phyloP scores from a whole-genome alignment of 208 protist species.

The Acanthamoeba sp. region DNA sequence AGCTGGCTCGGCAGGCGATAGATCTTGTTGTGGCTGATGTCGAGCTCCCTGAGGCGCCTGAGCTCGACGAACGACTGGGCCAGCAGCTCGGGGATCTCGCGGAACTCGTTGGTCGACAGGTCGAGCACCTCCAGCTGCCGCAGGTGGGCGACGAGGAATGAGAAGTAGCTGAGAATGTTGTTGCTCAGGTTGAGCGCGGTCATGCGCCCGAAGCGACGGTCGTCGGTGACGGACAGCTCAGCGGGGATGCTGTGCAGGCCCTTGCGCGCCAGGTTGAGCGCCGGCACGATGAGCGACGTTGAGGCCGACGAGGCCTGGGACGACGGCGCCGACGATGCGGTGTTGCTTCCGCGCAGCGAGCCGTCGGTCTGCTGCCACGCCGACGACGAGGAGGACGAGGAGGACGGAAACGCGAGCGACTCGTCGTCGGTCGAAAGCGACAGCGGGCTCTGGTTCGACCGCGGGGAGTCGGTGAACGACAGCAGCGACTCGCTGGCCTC shows the following conservation, averaged over 20 bases:
- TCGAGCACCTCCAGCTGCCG: constrained; percentile 35
- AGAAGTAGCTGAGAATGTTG: constrained; percentile 53
- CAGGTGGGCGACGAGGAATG: constrained; percentile 23
- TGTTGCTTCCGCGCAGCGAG: too few species aligned
- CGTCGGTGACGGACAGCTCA: not conserved
- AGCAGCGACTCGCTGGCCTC: not conserved
- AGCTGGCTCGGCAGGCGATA: constrained; percentile 19
- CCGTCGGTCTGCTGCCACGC: not conserved
- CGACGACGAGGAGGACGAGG: not conserved
- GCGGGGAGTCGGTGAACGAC: not conserved
- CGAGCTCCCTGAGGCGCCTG: not conserved
- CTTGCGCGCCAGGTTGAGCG: constrained; percentile 25
- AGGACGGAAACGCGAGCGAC: not conserved
- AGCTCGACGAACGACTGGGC: constrained; percentile 59
- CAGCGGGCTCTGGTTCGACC: not conserved
- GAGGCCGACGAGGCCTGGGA: not conserved
- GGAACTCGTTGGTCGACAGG: constrained; percentile 44
- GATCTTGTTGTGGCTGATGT: constrained; percentile 72
- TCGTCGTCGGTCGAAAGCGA: not conserved
- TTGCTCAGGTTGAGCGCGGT: constrained; percentile 24
- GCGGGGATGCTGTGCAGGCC: constrained; percentile 22
- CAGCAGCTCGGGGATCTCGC: constrained; percentile 25
- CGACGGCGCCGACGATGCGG: not conserved
- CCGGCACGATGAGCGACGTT: not conserved
- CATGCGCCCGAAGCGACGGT: not conserved